A percentile compares a stretch with the other conserved stretches of the same genome.
These are phyloP conservation scores for Paraphoma chrysanthemicola DNA, from an alignment of 2,329 filamentous ascomycete species.

Conservation along the genomic window DNA sequence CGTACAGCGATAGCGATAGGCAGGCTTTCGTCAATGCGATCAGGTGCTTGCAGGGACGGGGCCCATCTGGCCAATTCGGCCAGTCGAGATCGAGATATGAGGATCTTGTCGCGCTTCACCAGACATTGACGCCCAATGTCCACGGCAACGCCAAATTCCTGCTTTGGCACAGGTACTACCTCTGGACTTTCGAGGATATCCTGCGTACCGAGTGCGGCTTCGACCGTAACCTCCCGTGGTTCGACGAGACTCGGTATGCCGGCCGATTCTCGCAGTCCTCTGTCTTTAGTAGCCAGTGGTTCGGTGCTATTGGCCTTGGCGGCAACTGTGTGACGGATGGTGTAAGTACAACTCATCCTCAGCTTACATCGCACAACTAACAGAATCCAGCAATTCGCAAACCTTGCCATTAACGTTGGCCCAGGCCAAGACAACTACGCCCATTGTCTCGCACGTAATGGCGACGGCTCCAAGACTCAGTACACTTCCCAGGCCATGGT, in stretches of 20 bases:
- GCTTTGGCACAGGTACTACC: conserved; percentile 54
- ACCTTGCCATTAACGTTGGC: conserved; percentile 39
- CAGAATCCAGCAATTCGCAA: conserved; percentile 37
- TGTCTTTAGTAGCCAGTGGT: conserved; percentile 39
- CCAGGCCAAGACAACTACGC: conserved; percentile 32
- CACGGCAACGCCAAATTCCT: conserved; percentile 48
- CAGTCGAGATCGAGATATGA: conserved; percentile 40
- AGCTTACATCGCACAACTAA: conserved; percentile 4
- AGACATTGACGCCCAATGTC: conserved; percentile 41
- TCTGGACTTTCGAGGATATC: conserved; percentile 51
- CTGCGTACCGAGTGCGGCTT: conserved; percentile 54
- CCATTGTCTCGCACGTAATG: conserved; percentile 43
- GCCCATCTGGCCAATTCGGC: conserved; percentile 31
- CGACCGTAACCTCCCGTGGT: conserved; percentile 47
- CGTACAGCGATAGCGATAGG: conserved; percentile 26
- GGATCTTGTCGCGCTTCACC: conserved; percentile 44
- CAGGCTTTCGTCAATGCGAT: conserved; percentile 36
- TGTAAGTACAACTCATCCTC: conserved; percentile 28
- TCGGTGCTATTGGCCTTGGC: conserved; percentile 31
- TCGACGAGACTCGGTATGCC: conserved; percentile 43
- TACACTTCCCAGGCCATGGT: conserved; percentile 38
- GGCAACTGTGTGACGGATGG: conserved; percentile 41
- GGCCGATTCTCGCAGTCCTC: conserved; percentile 36
- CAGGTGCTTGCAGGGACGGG: conserved; percentile 36
- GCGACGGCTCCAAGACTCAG: conserved; percentile 28